Evolutionary conservation across 495 filamentous ascomycete species (phyloP).

Genomic region (Hypoxylon fragiforme): DNA sequence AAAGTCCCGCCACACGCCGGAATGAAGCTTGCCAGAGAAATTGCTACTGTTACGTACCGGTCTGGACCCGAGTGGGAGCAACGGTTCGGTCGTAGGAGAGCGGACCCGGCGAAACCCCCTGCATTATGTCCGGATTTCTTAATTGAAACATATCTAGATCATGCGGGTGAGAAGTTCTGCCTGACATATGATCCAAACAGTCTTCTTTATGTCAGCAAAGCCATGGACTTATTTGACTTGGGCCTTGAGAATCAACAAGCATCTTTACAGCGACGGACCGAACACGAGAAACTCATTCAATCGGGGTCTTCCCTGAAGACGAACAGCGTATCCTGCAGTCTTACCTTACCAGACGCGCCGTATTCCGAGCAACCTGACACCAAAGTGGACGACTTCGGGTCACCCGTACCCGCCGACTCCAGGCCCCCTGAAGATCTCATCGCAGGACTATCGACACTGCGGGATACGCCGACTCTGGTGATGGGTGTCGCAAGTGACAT

Average conservation of each 20-base stretch:
- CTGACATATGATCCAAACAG: conserved; percentile 98
- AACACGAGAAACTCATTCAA: conserved; percentile 35
- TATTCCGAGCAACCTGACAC: conserved; percentile 72
- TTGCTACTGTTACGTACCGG: conserved; percentile 96
- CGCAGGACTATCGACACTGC: conserved; percentile 68
- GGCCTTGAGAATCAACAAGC: conserved; percentile 65
- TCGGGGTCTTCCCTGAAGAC: conserved; percentile 27
- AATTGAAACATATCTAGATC: conserved; percentile 97
- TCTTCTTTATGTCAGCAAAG: conserved; percentile 94
- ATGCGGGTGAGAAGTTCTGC: conserved; percentile 98
- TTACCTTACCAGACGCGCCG: conserved; percentile 82
- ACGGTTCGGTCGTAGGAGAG: conserved; percentile 84
- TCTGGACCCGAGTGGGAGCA: conserved; percentile 98
- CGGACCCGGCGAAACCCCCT: conserved; percentile 82
- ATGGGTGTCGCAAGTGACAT: conserved; percentile 97
- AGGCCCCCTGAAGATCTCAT: conserved; percentile 77
- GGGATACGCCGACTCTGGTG: conserved; percentile 77
- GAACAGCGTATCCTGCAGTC: conserved; percentile 63
- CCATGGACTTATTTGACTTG: conserved; percentile 98
- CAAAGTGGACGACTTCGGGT: conserved; percentile 24
- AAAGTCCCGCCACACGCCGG: conserved; percentile 87
- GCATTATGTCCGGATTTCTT: conserved; percentile 96
- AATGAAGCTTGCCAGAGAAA: conserved; percentile 97
- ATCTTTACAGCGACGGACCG: conserved; percentile 44
- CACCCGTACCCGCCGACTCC: conserved; percentile 30